Evolutionary conservation across 2,329 filamentous ascomycete species (phyloP).

Genomic region (Gliomastix tumulicola): DNA sequence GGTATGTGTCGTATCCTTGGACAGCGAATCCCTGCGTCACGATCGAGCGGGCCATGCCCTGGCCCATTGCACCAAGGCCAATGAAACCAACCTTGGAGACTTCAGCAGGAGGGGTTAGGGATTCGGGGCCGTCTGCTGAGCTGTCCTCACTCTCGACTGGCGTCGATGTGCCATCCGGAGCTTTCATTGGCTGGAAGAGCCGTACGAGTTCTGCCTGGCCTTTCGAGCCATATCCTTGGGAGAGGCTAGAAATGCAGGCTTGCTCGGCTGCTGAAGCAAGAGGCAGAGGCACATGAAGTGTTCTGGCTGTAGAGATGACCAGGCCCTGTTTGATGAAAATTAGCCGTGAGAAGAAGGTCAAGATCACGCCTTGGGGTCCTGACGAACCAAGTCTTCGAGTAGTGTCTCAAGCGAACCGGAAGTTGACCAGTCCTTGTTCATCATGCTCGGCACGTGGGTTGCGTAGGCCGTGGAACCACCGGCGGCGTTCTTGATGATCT

Average conservation of each 20-base stretch:
- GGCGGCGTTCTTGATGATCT: conserved; percentile 17
- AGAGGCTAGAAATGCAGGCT: conserved; percentile 16
- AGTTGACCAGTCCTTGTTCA: conserved; percentile 38
- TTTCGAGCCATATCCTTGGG: conserved; percentile 16
- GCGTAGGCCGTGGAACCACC: conserved; percentile 47
- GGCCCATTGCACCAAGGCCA: conserved; percentile 28
- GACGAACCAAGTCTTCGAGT: conserved; percentile 23
- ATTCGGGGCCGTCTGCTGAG: no score
- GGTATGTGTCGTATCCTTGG: conserved; percentile 22
- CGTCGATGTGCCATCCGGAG: conserved; percentile 2
- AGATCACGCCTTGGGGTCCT: neutral
- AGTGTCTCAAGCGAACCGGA: conserved; percentile 25
- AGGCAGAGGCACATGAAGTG: conserved; percentile 23
- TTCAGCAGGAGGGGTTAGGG: conserved; percentile 4
- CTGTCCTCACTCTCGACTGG: no score
- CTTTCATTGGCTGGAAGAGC: conserved; percentile 10
- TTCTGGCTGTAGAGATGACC: conserved; percentile 4
- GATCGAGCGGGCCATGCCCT: conserved; percentile 25
- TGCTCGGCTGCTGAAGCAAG: conserved; percentile 24
- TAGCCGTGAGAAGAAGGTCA: no score
- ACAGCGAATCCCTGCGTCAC: conserved; percentile 21
- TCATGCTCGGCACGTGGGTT: conserved; percentile 44
- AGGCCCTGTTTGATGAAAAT: neutral
- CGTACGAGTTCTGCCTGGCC: conserved; percentile 19
- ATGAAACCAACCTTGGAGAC: conserved; percentile 24